Evolutionary conservation across 2,329 filamentous ascomycete species (phyloP), one percentile per base, ranked within the genome.

Genomic region (Penicillium concentricum): DNA sequence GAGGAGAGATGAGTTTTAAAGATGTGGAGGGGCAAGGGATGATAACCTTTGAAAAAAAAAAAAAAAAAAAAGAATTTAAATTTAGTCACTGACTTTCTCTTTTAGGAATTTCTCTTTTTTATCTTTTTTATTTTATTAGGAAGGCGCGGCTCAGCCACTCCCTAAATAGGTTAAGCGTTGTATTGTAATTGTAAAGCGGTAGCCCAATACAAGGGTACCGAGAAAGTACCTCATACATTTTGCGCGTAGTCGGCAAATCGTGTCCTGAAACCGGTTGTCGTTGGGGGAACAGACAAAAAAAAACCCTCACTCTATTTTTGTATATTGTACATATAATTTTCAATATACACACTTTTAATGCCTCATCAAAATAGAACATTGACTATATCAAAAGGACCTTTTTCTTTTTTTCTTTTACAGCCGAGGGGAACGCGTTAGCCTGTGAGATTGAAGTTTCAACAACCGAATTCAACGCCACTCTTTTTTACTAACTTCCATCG

Each of bases 11-110:
- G 61, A 61, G 59, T 64, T 64, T 66, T 65, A 58, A 67, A 61
- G 63, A 61, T 65, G 60, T 59, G 63, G 59, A 67, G 63, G 59
- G 58, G 58, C 44, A 61, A 58, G 58, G 61, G 56, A 58, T 54
- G 57, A 58, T 62, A 58, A 46, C 44, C 20, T n/a, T 34, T 22
- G 16, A 2, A n/a, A 22, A 18, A 34, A 45, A 45, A 39, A 2
- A n/a, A 22, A 18, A 34, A 45, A 45, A 39, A 66, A 65, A 64
- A 61, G 59, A 59, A 67, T 66, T 64, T 65, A 67, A 67, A 66
- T 64, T 64, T 64, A 68, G 66, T 67, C 63, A 66, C 44, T 56
- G 57, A 28, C 44, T 59, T 49, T 38, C 22, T 38, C 1, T 20
- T 49, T 49, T 26, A 22, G 46, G 62, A 57, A 43, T 54, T 50